Conservation (phyloP, 208 protist genomes). For the Leishmania gerbilli region DNA sequence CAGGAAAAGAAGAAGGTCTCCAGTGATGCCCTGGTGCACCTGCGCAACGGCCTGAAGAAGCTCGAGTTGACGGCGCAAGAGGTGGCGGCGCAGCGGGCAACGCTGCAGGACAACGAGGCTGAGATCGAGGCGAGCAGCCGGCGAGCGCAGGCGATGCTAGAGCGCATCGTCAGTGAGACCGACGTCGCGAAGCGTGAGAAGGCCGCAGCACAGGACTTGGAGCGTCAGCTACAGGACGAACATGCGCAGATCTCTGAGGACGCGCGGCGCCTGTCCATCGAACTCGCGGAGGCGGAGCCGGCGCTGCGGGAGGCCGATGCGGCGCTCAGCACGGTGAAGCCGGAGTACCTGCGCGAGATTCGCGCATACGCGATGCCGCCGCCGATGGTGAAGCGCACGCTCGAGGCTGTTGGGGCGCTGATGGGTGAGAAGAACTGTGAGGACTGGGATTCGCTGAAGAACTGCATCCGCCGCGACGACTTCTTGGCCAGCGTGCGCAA, state of each 20-base stretch:
- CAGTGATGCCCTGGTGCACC: slow-evolving; percentile 95
- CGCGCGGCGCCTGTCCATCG: slow-evolving; percentile 59
- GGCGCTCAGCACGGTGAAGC: slow-evolving; percentile 96
- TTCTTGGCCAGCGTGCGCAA: slow-evolving; percentile 96
- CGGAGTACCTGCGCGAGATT: slow-evolving; percentile 97
- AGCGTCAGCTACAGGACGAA: slow-evolving; percentile 87
- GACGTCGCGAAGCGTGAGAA: slow-evolving; percentile 87
- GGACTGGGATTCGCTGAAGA: slow-evolving; percentile 96
- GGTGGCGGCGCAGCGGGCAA: slow-evolving; percentile 85
- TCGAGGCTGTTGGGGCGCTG: slow-evolving; percentile 91
- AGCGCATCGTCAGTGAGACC: slow-evolving; percentile 87
- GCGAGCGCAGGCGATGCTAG: slow-evolving; percentile 81
- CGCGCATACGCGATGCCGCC: slow-evolving; percentile 96
- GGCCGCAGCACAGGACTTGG: slow-evolving; percentile 61
- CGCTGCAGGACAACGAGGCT: slow-evolving; percentile 82
- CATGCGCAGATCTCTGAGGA: slow-evolving; percentile 76
- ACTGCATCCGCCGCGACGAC: slow-evolving; percentile 90
- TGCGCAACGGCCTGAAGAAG: slow-evolving; percentile 96
- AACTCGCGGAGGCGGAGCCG: slow-evolving; percentile 90
- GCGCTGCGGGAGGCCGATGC: slow-evolving; percentile 96
- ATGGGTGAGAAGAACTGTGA: slow-evolving; percentile 78
- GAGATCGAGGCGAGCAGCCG: slow-evolving; percentile 80
- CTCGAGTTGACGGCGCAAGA: slow-evolving; percentile 90
- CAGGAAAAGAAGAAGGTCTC: slow-evolving; percentile 93
- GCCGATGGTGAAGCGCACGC: slow-evolving; percentile 93